Evolutionary conservation across 805 yeast species (phyloP).

Genomic region (Blastobotrys muscicola): DNA sequence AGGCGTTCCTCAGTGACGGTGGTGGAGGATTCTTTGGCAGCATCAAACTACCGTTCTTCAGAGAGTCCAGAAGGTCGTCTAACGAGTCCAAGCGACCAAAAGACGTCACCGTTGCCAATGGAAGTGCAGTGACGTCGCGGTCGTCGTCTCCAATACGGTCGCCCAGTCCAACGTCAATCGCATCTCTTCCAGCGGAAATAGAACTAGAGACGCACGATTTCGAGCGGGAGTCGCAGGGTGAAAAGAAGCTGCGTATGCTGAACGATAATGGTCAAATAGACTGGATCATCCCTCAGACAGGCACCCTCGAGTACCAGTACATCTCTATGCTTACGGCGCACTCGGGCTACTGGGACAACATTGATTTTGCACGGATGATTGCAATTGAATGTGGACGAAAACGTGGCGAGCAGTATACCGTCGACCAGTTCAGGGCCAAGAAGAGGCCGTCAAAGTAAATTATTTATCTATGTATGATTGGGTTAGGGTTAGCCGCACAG

Average conservation of each 20-base stretch:
- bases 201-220: slow-evolving; percentile 20
- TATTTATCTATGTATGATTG: neutral
- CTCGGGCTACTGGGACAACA: slow-evolving; percentile 79
- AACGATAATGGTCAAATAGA: slow-evolving; percentile 81
- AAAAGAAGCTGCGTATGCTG: slow-evolving; percentile 36
- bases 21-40: slow-evolving; percentile 11
- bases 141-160: neutral
- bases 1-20: slow-evolving; percentile 10
- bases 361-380: slow-evolving; percentile 61
- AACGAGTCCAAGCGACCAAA: neutral
- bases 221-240: slow-evolving; percentile 20
- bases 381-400: slow-evolving; percentile 29
- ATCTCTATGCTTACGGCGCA: slow-evolving; percentile 82
- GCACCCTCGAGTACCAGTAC: slow-evolving; percentile 69
- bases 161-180: neutral
- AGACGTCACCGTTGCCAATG: too few species aligned
- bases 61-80: neutral
- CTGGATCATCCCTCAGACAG: slow-evolving; percentile 46
- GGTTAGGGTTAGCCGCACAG: neutral
- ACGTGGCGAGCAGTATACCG: slow-evolving; percentile 21
- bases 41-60: slow-evolving; percentile 6
- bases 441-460: slow-evolving; percentile 5
- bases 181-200: slow-evolving; percentile 8
- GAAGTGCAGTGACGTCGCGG: neutral
- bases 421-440: slow-evolving; percentile 17